These are phyloP conservation scores for Microdochium nivale DNA, from an alignment of 2,329 filamentous ascomycete species.

Conservation along the genomic window DNA sequence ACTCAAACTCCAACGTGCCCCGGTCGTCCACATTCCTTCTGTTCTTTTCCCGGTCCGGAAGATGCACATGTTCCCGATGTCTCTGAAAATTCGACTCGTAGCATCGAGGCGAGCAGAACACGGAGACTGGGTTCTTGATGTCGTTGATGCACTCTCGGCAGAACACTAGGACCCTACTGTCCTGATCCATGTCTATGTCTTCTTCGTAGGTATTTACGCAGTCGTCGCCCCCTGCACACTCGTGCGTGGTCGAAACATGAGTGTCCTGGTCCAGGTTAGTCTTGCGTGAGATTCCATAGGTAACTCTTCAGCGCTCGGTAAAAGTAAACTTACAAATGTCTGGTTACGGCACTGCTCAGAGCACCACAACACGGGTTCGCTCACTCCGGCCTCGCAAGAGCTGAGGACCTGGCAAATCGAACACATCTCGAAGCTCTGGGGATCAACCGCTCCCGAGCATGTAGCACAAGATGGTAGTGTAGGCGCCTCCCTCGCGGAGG, in stretches of 20 bases:
- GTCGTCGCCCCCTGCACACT: constrained; percentile 29
- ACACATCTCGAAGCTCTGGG: constrained; percentile 30
- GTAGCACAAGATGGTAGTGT: constrained; percentile 28
- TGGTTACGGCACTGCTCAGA: constrained; percentile 30
- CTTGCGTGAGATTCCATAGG: not conserved
- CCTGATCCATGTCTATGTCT: constrained; percentile 28
- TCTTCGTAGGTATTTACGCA: constrained; percentile 31
- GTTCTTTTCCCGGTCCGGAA: constrained; percentile 15
- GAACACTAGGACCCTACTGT: constrained; percentile 21
- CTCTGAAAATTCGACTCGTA: constrained; percentile 29
- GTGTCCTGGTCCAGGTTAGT: constrained; percentile 24
- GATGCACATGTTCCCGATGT: constrained; percentile 27
- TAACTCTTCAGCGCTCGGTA: too few species aligned
- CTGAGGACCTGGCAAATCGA: constrained; percentile 34
- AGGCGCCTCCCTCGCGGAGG: constrained; percentile 21
- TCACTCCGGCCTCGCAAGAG: constrained; percentile 23
- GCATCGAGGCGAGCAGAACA: constrained; percentile 33
- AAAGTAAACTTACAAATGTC: constrained; percentile 27
- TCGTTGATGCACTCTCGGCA: constrained; percentile 32
- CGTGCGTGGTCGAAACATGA: constrained; percentile 28
- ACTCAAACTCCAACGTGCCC: constrained; percentile 13
- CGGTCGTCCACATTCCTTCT: constrained; percentile 16
- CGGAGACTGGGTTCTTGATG: constrained; percentile 22
- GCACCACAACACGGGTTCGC: constrained; percentile 33
- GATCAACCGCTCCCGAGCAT: constrained; percentile 25